Percentiles rank a stretch among this genome's conserved stretches.
Conservation (phyloP, 768 basidiomycete genomes). For the Lactarius tabidus region DNA sequence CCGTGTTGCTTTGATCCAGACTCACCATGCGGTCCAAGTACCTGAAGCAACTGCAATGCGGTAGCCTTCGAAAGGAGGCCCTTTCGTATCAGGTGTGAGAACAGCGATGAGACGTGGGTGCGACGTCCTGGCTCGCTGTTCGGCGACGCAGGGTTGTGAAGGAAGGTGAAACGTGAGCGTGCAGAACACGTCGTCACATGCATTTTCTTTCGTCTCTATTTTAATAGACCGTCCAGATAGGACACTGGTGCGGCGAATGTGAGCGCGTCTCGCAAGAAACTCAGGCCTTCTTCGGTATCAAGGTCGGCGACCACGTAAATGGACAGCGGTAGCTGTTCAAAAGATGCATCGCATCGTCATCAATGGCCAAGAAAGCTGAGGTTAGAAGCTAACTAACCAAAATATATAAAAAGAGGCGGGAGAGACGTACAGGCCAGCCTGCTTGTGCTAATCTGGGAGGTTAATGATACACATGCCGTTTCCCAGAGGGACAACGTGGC, state of each 20-base stretch:
- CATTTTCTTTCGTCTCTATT: too few relatives aligned
- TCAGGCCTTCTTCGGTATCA: too few relatives aligned
- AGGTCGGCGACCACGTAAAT: conserved; percentile 77
- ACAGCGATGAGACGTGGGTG: conserved; percentile 40
- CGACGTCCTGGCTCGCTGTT: conserved; percentile 25
- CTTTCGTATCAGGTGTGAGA: conserved; percentile 48
- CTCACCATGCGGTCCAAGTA: conserved; percentile 33
- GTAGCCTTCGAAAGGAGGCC: conserved; percentile 39
- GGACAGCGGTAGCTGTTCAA: conserved; percentile 40
- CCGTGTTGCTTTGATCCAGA: conserved; percentile 24
- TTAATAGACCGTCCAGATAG: too few relatives aligned
- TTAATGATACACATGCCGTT: conserved; percentile 50
- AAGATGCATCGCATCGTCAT: conserved; percentile 17
- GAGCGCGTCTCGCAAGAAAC: conserved; percentile 63
- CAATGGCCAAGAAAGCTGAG: conserved; percentile 28
- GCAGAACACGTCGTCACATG: conserved; percentile 32
- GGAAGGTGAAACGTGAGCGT: conserved; percentile 60
- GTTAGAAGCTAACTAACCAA: conserved; percentile 41
- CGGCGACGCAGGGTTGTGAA: conserved; percentile 59
- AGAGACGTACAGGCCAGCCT: conserved; percentile 41
- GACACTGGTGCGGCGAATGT: conserved; percentile 61
- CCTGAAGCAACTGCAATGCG: conserved; percentile 39
- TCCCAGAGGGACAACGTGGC: conserved; percentile 58
- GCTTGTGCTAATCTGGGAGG: conserved; percentile 50
- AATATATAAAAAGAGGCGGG: conserved; percentile 56